Percentiles rank a stretch among this genome's conserved stretches.
phyloP scores from a whole-genome alignment of 495 filamentous ascomycete genomes.

The Chaetomium cochliodes region DNA sequence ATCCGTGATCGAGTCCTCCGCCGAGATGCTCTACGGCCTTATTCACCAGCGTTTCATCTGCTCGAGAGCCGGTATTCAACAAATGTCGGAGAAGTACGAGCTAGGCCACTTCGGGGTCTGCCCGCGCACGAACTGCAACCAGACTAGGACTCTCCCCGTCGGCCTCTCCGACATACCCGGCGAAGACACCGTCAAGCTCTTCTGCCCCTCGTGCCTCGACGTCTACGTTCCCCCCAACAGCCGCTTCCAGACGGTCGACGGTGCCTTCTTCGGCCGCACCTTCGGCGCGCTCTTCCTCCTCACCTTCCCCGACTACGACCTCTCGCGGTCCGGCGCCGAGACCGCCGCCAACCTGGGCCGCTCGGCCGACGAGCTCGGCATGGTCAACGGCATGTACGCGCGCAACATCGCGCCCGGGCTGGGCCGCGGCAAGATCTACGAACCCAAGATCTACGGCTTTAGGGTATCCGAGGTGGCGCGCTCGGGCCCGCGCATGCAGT shows the following conservation, averaged over 20 bases:
- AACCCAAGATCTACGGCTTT: conserved; percentile 96
- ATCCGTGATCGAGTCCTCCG: conserved; percentile 92
- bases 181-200: conserved; percentile 96
- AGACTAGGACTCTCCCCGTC: conserved; percentile 84
- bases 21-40: conserved; percentile 94
- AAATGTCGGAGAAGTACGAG: conserved; percentile 99
- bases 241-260: conserved; percentile 95
- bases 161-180: conserved; percentile 91
- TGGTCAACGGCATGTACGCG: conserved; percentile 81
- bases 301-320: conserved; percentile 93
- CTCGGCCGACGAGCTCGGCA: conserved; percentile 45
- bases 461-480: conserved; percentile 82
- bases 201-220: conserved; percentile 94
- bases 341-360: conserved; percentile 41
- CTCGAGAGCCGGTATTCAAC: conserved; percentile 92
- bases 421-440: conserved; percentile 80
- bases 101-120: conserved; percentile 91
- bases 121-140: conserved; percentile 84
- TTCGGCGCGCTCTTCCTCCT: conserved; percentile 94
- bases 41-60: conserved; percentile 99
- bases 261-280: conserved; percentile 96
- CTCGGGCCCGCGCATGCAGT: conserved; percentile 92
- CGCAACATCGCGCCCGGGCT: conserved; percentile 85
- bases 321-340: conserved; percentile 56
- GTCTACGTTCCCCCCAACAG: conserved; percentile 97